These are phyloP conservation scores for Nemania diffusa DNA, from an alignment of 2,329 filamentous ascomycete species.

Conservation along the genomic window DNA sequence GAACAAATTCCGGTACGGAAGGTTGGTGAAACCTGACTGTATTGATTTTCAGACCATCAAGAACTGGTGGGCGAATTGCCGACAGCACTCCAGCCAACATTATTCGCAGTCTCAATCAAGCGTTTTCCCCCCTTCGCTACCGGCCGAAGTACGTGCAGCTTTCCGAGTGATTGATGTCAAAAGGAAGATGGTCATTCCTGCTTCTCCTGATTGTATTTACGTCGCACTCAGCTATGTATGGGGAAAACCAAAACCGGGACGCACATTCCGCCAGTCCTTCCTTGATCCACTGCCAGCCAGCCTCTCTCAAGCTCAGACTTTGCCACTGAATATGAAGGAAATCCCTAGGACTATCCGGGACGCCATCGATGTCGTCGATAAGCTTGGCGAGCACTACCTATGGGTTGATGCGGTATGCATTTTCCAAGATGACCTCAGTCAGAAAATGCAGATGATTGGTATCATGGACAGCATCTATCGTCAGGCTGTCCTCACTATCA, in stretches of 20 bases:
- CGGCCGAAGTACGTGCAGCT: not conserved
- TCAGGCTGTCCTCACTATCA: not conserved
- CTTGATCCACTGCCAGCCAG: not conserved
- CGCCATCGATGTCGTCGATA: not conserved
- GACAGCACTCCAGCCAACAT: not conserved
- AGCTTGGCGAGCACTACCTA: not conserved
- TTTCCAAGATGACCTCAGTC: not conserved
- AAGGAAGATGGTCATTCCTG: not conserved
- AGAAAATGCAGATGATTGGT: not conserved
- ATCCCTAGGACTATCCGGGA: not conserved
- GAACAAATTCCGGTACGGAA: not conserved
- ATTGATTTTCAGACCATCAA: not conserved
- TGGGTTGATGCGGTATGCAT: not conserved
- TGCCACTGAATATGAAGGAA: not conserved
- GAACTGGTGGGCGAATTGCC: not conserved
- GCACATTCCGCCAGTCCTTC: slow-evolving; percentile 1
- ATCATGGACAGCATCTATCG: not conserved
- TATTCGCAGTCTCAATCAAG: not conserved
- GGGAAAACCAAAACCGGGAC: not conserved
- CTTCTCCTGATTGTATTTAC: not conserved
- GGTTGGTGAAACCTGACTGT: not conserved
- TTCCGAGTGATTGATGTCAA: not conserved
- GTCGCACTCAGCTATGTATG: not conserved
- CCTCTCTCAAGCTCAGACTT: not conserved
- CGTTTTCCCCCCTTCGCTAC: not conserved